Base-by-base conservation (phyloP, 2,329 filamentous ascomycete genomes). In the Hansfordia pulvinata region DNA sequence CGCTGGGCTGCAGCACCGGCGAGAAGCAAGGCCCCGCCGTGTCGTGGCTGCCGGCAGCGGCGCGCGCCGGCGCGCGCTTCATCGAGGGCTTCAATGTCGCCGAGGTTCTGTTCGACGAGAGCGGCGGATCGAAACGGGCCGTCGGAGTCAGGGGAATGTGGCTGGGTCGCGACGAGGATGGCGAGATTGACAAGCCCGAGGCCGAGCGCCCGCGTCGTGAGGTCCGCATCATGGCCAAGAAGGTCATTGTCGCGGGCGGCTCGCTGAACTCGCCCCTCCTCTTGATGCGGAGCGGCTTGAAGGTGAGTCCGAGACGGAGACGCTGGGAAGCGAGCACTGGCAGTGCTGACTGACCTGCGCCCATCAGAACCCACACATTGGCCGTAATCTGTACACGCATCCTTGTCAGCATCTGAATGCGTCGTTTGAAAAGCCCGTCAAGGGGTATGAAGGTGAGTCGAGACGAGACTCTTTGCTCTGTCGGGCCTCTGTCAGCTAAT, bases 21-120 rank as follows among this genome's bases (percentile, higher is more conserved):
- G 72, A 75, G 35, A 94, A 94, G 56, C 75, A 79, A 48, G 84
- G 86, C 0, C 80, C 86, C 0, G 67, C 70, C 0, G 72, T 81
- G 14, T 72, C 71, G 6, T 94, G 74, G 62, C 58, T 94, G 10
- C 81, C 81, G 0, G 82, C 85, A 39, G 85, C 88, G 3, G 78
- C 76, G 1, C 64, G 64, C 27, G 73, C 79, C 1, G 85, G 85
- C 1, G 81, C 85, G 1, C 60, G 67, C 35, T 93, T 93, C 45
- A 68, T 92, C 30, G 84, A 94, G 56, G 85, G 85, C 0, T 83
- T 90, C 41, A 53, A 73, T 12, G 80, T 75, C 1, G 68, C 81
- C 9, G 65, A 66, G 32, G 60, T 94, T 10, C 37, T 80, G 0
- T 93, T 93, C 46, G 69, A 74, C 13, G 57, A 64, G 10, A 44